Conservation (phyloP, 176 grass and related monocot species). For the Pontederia crassipes region DNA sequence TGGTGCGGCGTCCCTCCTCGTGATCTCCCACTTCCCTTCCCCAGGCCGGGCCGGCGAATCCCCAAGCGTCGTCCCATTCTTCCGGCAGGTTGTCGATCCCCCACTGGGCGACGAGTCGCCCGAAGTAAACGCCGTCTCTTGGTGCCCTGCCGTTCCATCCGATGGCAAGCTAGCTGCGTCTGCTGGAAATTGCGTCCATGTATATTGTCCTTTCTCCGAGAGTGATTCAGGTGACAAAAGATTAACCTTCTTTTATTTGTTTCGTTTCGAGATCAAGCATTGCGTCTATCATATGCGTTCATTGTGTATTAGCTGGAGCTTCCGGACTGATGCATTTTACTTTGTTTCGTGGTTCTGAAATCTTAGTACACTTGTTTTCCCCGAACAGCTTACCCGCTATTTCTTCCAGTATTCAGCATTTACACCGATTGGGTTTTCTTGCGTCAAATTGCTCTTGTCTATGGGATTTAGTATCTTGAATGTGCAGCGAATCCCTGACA, state of each 20-base stretch:
- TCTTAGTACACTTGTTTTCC: too few species aligned
- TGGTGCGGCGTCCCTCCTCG: slow-evolving; percentile 56
- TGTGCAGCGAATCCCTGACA: too few species aligned
- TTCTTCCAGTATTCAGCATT: too few species aligned
- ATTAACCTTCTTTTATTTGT: background rate
- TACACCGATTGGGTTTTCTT: too few species aligned
- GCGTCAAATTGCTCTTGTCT: too few species aligned
- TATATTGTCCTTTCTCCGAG: slow-evolving; percentile 44
- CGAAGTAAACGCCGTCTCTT: slow-evolving; percentile 49
- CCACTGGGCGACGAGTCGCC: background rate
- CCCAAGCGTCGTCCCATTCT: slow-evolving; percentile 28
- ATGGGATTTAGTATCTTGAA: too few species aligned
- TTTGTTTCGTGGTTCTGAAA: too few species aligned
- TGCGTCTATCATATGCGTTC: background rate
- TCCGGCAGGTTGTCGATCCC: slow-evolving; percentile 72
- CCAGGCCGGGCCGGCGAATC: slow-evolving; percentile 10
- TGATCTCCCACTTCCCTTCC: slow-evolving; percentile 62
- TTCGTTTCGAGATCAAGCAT: background rate
- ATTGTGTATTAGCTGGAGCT: too few species aligned
- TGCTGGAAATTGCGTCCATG: slow-evolving; percentile 26
- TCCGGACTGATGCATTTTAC: too few species aligned
- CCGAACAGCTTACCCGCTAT: too few species aligned
- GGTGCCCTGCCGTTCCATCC: slow-evolving; percentile 46
- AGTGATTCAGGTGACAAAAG: slow-evolving; percentile 28
- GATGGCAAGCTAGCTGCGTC: slow-evolving; percentile 51